Conservation (phyloP, 768 basidiomycete species). For the Bullera alba region DNA sequence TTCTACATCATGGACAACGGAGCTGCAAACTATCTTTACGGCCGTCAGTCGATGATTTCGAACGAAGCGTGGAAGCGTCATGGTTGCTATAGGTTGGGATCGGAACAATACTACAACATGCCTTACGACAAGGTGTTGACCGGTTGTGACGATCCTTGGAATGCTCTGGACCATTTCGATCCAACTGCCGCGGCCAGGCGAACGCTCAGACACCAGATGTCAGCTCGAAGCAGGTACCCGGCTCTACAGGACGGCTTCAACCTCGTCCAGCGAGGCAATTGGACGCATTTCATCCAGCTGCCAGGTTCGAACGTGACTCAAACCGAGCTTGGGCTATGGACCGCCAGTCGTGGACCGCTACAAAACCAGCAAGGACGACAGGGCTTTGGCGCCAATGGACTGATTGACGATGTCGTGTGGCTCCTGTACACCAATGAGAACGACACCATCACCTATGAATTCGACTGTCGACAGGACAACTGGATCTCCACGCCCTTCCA, state of each 20-base stretch:
- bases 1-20: slow-evolving; percentile 80
- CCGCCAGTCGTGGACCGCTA: slow-evolving; percentile 64
- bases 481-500: slow-evolving; percentile 79
- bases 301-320: slow-evolving; percentile 75
- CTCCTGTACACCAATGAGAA: slow-evolving; percentile 82
- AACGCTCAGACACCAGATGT: slow-evolving; percentile 64
- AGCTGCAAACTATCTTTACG: slow-evolving; percentile 79
- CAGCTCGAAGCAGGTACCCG: slow-evolving; percentile 61
- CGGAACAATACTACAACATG: slow-evolving; percentile 90
- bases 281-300: slow-evolving; percentile 68
- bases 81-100: slow-evolving; percentile 84
- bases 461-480: slow-evolving; percentile 52
- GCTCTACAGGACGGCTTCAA: slow-evolving; percentile 80
- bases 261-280: slow-evolving; percentile 75
- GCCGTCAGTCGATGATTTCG: slow-evolving; percentile 83
- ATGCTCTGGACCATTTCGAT: slow-evolving; percentile 89
- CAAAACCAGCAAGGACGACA: slow-evolving; percentile 51
- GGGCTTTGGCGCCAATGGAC: slow-evolving; percentile 51
- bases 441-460: slow-evolving; percentile 57
- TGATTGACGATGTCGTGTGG: slow-evolving; percentile 65
- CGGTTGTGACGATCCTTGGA: slow-evolving; percentile 85
- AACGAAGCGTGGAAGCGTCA: slow-evolving; percentile 85
- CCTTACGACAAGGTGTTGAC: slow-evolving; percentile 68
- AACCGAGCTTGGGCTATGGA: slow-evolving; percentile 86
- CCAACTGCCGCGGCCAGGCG: slow-evolving; percentile 73